Evolutionary conservation across 352 stramenopile species (phyloP).

Genomic region (Hyaloperonospora brassicae): DNA sequence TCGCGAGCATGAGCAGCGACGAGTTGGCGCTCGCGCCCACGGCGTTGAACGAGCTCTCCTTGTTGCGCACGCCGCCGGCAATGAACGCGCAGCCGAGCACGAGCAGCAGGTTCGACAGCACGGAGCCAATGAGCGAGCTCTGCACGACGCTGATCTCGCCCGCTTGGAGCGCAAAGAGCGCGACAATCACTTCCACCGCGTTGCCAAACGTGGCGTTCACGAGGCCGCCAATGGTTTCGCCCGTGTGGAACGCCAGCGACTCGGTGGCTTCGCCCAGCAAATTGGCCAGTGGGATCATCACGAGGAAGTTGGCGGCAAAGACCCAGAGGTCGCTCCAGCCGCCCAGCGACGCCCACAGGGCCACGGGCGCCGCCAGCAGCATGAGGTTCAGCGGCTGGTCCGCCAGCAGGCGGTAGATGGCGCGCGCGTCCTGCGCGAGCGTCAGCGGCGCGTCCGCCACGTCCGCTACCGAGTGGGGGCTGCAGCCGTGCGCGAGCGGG

Average conservation of each 20-base stretch:
- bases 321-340: conserved; percentile 70
- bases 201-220: conserved; percentile 98
- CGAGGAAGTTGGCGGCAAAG: conserved; percentile 95
- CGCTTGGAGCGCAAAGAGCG: conserved; percentile 88
- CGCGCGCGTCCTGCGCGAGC: conserved; percentile 30
- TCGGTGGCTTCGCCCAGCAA: conserved; percentile 96
- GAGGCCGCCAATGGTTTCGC: conserved; percentile 94
- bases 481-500: background rate
- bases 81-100: conserved; percentile 96
- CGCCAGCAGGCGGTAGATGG: conserved; percentile 39
- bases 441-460: conserved; percentile 11
- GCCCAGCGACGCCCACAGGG: conserved; percentile 53
- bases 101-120: conserved; percentile 97
- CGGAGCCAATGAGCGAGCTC: conserved; percentile 93
- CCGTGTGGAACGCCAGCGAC: conserved; percentile 94
- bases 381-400: conserved; percentile 63
- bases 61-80: conserved; percentile 70
- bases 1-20: conserved; percentile 90
- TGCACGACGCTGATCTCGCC: conserved; percentile 95
- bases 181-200: conserved; percentile 95
- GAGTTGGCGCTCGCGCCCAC: conserved; percentile 90
- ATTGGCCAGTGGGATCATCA: conserved; percentile 93
- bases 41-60: conserved; percentile 90
- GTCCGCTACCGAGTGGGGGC: background rate
- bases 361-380: conserved; percentile 50